Evolutionary conservation across 176 grass and related monocot genomes (phyloP).

Genomic region (Carex scoparia): DNA sequence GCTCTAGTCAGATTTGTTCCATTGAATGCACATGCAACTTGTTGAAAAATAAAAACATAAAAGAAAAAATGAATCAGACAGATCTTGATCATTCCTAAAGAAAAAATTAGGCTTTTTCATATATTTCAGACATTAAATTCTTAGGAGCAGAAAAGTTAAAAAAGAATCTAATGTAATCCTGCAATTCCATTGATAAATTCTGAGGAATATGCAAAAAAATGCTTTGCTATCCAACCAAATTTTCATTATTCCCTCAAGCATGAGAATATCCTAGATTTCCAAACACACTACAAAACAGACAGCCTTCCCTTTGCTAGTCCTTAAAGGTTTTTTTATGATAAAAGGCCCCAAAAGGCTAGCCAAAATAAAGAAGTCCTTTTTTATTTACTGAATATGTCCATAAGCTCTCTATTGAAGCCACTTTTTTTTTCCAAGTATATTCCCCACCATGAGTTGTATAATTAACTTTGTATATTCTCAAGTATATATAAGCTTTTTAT

Average conservation of each 20-base stretch:
- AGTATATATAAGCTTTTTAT: neutral
- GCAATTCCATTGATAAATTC: neutral
- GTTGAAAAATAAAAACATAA: neutral
- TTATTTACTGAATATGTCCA: slow-evolving; percentile 6
- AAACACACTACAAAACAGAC: neutral
- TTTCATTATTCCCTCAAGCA: neutral
- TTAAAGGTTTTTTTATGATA: slow-evolving; percentile 4
- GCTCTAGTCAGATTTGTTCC: neutral
- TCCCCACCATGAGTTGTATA: neutral
- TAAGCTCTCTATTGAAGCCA: neutral
- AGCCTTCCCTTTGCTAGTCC: neutral
- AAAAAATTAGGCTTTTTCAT: neutral
- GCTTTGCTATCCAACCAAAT: neutral
- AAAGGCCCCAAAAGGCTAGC: slow-evolving; percentile 12
- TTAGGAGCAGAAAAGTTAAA: neutral
- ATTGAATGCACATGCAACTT: neutral
- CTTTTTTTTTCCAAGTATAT: slow-evolving; percentile 9
- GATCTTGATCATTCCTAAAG: neutral
- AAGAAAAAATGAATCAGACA: neutral
- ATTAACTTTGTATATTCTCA: slow-evolving; percentile 1
- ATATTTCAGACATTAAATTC: neutral
- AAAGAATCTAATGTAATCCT: neutral
- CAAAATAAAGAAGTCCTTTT: neutral
- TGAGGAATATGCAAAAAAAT: slow-evolving; percentile 12
- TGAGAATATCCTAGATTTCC: neutral